Percentiles rank a stretch among this genome's conserved stretches.
phyloP scores from a whole-genome alignment of 805 yeast genomes.

The Metschnikowia proteae region DNA sequence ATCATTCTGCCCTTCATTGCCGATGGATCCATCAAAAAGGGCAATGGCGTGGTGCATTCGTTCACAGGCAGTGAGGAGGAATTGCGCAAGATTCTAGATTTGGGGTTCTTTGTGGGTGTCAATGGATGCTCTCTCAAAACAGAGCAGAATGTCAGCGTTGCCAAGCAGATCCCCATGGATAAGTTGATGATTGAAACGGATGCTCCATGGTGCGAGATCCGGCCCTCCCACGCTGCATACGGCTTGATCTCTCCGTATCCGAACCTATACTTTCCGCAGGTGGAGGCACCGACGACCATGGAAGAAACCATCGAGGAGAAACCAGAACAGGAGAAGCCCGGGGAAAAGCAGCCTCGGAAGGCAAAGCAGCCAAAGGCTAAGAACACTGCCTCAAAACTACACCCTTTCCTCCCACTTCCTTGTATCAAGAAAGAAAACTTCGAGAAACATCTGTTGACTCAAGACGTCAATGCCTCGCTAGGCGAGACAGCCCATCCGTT shows the following conservation, averaged over 20 bases:
- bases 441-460: slow-evolving; percentile 30
- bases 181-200: slow-evolving; percentile 85
- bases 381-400: slow-evolving; percentile 29
- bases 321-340: not conserved
- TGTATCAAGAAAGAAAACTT: slow-evolving; percentile 63
- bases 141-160: slow-evolving; percentile 67
- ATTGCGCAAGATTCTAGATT: slow-evolving; percentile 48
- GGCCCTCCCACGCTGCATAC: slow-evolving; percentile 76
- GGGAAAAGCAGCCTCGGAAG: not conserved
- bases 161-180: slow-evolving; percentile 62
- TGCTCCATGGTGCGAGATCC: slow-evolving; percentile 97
- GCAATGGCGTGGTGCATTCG: slow-evolving; percentile 88
- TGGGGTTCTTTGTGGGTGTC: slow-evolving; percentile 71
- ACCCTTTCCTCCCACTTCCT: slow-evolving; percentile 58
- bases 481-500: slow-evolving; percentile 41
- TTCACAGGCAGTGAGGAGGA: slow-evolving; percentile 82
- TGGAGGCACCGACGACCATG: not conserved
- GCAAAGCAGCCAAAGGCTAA: not conserved
- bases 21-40: slow-evolving; percentile 35
- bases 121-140: slow-evolving; percentile 92
- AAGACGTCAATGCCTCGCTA: slow-evolving; percentile 11
- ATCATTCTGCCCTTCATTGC: slow-evolving; percentile 61
- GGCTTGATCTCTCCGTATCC: slow-evolving; percentile 54
- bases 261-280: slow-evolving; percentile 50
- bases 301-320: not conserved